These are phyloP conservation scores for Pseudophaeomoniella oleicola DNA, from an alignment of 2,329 filamentous ascomycete genomes.

Conservation along the genomic window DNA sequence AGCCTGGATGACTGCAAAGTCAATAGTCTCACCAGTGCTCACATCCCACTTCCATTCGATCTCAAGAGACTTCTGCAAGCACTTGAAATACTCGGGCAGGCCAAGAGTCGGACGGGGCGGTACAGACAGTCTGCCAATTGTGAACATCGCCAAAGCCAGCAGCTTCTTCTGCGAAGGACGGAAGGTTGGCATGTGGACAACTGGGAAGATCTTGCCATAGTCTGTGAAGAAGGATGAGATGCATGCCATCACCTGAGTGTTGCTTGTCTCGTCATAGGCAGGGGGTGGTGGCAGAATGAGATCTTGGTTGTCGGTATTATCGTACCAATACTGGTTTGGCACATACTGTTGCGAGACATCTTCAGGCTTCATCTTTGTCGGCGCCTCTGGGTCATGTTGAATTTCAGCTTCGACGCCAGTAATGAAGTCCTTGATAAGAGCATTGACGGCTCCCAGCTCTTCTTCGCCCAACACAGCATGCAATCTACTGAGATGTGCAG, in stretches of 20 bases:
- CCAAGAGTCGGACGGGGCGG: neutral
- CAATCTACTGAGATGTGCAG: neutral
- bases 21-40: neutral
- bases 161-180: neutral
- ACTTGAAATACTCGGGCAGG: neutral
- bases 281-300: no score
- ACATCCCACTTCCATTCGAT: neutral
- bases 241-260: no score
- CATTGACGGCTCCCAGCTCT: neutral
- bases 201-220: neutral
- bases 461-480: neutral
- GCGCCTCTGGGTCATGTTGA: no score
- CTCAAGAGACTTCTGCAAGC: neutral
- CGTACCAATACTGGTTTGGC: no score
- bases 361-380: no score
- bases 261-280: no score
- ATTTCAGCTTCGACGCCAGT: no score
- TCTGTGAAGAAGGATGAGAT: neutral
- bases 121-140: neutral
- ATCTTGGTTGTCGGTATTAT: no score
- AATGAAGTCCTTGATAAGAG: neutral
- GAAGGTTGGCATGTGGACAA: neutral
- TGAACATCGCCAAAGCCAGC: neutral
- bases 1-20: neutral
- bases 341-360: no score